phyloP scores from a whole-genome alignment of 2,329 filamentous ascomycete species.

The Pyrenophora graminea region DNA sequence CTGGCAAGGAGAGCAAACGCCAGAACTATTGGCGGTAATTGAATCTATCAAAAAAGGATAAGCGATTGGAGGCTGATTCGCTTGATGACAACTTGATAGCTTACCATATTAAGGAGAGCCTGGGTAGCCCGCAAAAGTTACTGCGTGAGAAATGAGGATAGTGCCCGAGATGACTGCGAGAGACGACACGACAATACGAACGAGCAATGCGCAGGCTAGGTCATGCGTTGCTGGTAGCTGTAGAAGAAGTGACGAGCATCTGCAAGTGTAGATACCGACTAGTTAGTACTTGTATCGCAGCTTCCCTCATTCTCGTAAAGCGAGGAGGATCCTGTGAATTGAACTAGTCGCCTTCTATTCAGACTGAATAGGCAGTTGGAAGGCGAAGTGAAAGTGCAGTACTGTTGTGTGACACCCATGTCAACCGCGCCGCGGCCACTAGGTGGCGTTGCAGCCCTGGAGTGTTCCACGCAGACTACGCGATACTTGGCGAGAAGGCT shows the following conservation, averaged over 20 bases:
- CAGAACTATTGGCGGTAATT: slow-evolving; percentile 18
- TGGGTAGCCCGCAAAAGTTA: slow-evolving; percentile 10
- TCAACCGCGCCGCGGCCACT: background rate
- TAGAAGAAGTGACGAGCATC: background rate
- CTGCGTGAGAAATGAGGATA: slow-evolving; percentile 21
- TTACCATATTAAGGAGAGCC: slow-evolving; percentile 9
- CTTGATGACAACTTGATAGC: background rate
- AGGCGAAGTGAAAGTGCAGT: background rate
- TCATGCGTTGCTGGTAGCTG: background rate
- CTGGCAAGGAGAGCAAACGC: slow-evolving; percentile 15
- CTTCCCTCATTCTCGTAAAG: background rate
- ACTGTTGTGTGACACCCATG: background rate
- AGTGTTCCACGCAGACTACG: background rate
- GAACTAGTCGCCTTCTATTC: too few relatives aligned
- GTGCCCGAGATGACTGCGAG: slow-evolving; percentile 2
- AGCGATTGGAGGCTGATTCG: background rate
- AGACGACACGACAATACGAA: background rate
- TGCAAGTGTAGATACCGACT: background rate
- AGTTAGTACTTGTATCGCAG: slow-evolving; percentile 3
- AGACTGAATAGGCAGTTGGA: slow-evolving; percentile 2
- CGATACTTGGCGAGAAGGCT: background rate
- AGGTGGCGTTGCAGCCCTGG: background rate
- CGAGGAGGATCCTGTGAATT: background rate
- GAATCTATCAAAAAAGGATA: background rate
- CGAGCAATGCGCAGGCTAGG: background rate